phyloP scores from a whole-genome alignment of 1,284 basidiomycete species.

The Naganishia cerealis region DNA sequence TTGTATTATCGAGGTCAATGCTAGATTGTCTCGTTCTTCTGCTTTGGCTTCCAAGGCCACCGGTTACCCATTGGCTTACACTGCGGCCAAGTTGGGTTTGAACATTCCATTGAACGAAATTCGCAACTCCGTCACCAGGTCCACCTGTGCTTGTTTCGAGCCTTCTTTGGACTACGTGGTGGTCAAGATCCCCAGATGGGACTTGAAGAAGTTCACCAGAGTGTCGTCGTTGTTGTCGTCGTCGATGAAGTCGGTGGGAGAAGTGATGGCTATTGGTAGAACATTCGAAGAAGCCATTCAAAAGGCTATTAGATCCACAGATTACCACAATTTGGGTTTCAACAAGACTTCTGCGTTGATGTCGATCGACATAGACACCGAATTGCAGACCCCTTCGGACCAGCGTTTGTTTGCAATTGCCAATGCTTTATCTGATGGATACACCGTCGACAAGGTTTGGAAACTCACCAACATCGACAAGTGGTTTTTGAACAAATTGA shows the following conservation, averaged over 20 bases:
- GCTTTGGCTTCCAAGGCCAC: slow-evolving; percentile 98
- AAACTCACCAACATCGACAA: slow-evolving; percentile 95
- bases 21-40: slow-evolving; percentile 94
- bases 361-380: slow-evolving; percentile 54
- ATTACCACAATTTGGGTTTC: slow-evolving; percentile 91
- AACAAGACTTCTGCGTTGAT: slow-evolving; percentile 76
- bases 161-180: slow-evolving; percentile 95
- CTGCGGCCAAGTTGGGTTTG: slow-evolving; percentile 94
- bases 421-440: slow-evolving; percentile 66
- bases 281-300: slow-evolving; percentile 98
- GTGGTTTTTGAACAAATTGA: slow-evolving; percentile 92
- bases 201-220: slow-evolving; percentile 93
- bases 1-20: slow-evolving; percentile 99
- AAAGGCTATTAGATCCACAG: slow-evolving; percentile 94
- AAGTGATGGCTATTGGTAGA: slow-evolving; percentile 97
- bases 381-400: slow-evolving; percentile 56
- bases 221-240: slow-evolving; percentile 83
- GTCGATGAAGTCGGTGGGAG: slow-evolving; percentile 98
- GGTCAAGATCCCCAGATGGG: slow-evolving; percentile 98
- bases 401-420: slow-evolving; percentile 58
- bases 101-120: slow-evolving; percentile 97
- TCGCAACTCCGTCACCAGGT: slow-evolving; percentile 93
- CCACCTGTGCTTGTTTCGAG: slow-evolving; percentile 96
- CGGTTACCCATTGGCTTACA: slow-evolving; percentile 96
- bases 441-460: slow-evolving; percentile 93